Evolutionary conservation across 2,329 filamentous ascomycete species (phyloP), one percentile per base, ranked within the genome.

Genomic region (Fusarium drepaniforme): DNA sequence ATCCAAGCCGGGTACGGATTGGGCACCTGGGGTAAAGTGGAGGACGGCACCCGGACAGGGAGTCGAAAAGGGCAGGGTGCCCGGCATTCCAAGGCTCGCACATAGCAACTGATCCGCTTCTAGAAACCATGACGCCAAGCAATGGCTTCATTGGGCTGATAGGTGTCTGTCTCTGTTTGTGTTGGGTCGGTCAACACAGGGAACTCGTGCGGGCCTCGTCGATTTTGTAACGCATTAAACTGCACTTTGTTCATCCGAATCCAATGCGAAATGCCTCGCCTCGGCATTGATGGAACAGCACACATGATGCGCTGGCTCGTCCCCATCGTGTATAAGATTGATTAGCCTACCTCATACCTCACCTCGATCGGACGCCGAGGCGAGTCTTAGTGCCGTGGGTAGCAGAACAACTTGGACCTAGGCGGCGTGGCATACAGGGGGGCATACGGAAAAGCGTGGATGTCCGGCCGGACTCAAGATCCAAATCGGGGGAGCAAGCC

Each of bases 11-110:
- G 63, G 66, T 74, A 75, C 69, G 67, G 71, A 78, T 77, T 75
- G 64, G 58, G 59, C 67, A 71, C 72, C 77, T 78, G 75, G 77
- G 76, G 75, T 79, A 79, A 77, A 77, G 75, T 74, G 74, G 74
- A 77, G 67, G 72, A 64, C 63, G 59, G 46, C 66, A 71, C 58
- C 51, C 64, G 68, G 38, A 53, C 37, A 58, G 61, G 67, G 60
- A 77, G 65, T 63, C 62, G 42, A 66, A 69, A 76, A 64, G 53
- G 71, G 67, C 57, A 77, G 64, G 64, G 66, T 67, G 60, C 35
- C 71, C 70, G 68, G 77, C 64, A 77, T 72, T 75, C 64, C 60
- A 75, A 64, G 68, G 66, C 69, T 71, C 59, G 42, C 35, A 63
- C 28, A 63, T 25, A 44, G 58, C 28, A 61, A 66, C 58, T 68